Evolutionary conservation across 2,329 filamentous ascomycete genomes (phyloP).

Genomic region (Cryoendolithus antarcticus): DNA sequence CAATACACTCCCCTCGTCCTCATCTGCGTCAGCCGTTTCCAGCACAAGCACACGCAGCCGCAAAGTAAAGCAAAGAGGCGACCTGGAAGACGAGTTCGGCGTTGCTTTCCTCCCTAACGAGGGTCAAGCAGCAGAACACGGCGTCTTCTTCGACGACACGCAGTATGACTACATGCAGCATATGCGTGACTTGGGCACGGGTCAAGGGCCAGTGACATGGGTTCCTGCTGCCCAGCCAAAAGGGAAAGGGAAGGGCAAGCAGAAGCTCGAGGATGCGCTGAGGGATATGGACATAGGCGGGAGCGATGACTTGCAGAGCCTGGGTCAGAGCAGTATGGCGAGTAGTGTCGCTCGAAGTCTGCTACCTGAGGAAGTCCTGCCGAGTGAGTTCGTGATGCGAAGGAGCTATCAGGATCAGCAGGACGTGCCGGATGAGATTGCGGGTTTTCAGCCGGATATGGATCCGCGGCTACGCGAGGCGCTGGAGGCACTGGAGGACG

Average conservation of each 20-base stretch:
- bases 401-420: conserved; percentile 86
- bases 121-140: conserved; percentile 88
- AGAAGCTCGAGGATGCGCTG: conserved; percentile 72
- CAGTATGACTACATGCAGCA: conserved; percentile 99
- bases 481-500: conserved; percentile 85
- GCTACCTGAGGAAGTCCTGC: conserved; percentile 62
- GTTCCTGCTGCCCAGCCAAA: conserved; percentile 52
- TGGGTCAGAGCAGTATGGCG: conserved; percentile 31
- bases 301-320: conserved; percentile 29
- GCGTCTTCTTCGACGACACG: conserved; percentile 88
- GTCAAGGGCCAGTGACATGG: conserved; percentile 57
- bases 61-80: conserved; percentile 41
- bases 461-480: conserved; percentile 84
- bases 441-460: conserved; percentile 96
- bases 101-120: conserved; percentile 70
- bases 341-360: conserved; percentile 29
- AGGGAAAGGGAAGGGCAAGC: conserved; percentile 54
- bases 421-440: conserved; percentile 78
- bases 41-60: conserved; percentile 14
- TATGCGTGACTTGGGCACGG: conserved; percentile 64
- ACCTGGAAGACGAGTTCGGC: conserved; percentile 65
- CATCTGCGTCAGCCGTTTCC: conserved; percentile 23
- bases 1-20: conserved; percentile 12
- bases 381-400: conserved; percentile 65
- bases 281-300: conserved; percentile 38